phyloP scores from a whole-genome alignment of 2,329 filamentous ascomycete genomes.

The Pyrenochaeta sp. region DNA sequence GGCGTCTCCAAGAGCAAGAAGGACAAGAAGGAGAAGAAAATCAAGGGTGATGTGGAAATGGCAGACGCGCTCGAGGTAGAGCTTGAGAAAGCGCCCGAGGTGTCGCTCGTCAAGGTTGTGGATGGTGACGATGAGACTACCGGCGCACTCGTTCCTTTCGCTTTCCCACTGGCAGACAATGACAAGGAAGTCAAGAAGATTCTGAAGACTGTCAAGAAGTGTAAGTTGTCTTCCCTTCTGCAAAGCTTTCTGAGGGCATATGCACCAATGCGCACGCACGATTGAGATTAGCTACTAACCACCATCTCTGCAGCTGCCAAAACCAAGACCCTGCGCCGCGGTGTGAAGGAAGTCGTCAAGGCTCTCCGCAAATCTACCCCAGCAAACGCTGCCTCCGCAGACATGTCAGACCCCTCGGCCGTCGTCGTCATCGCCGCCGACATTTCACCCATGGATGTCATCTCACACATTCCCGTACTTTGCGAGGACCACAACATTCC shows the following conservation, averaged over 20 bases:
- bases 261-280: too few species aligned
- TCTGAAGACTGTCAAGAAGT: constrained; percentile 69
- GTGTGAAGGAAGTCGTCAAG: constrained; percentile 99
- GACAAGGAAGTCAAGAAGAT: constrained; percentile 74
- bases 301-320: constrained; percentile 74
- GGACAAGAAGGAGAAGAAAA: constrained; percentile 70
- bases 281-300: too few species aligned
- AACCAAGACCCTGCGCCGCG: constrained; percentile 93
- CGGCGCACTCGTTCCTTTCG: constrained; percentile 79
- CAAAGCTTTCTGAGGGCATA: too few species aligned
- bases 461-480: constrained; percentile 95
- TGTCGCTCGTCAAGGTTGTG: constrained; percentile 55
- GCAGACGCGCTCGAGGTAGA: constrained; percentile 61
- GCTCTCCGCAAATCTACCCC: constrained; percentile 88
- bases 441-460: constrained; percentile 98
- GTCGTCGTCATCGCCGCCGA: constrained; percentile 94
- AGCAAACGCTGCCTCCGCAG: constrained; percentile 66
- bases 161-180: constrained; percentile 77
- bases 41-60: constrained; percentile 64
- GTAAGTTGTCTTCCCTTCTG: constrained; percentile 43
- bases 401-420: constrained; percentile 64
- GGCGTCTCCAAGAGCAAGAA: constrained; percentile 62
- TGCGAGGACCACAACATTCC: constrained; percentile 98
- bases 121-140: constrained; percentile 49
- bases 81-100: constrained; percentile 69